phyloP scores from a whole-genome alignment of 768 basidiomycete genomes.

The Termitomyces sp. region DNA sequence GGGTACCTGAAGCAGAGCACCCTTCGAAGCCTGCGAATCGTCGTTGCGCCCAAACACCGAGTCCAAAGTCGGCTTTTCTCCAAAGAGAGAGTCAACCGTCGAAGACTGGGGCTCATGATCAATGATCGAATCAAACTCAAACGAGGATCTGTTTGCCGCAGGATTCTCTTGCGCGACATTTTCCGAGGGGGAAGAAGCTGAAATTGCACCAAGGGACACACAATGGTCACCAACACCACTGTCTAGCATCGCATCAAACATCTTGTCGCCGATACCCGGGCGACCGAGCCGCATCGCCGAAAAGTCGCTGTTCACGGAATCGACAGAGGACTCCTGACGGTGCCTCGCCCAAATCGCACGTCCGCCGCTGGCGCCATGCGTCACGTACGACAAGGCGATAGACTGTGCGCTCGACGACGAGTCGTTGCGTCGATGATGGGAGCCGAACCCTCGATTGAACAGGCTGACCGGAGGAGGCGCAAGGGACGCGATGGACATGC shows the following conservation, averaged over 20 bases:
- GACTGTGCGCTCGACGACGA: constrained; percentile 58
- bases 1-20: constrained; percentile 35
- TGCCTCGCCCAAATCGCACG: constrained; percentile 59
- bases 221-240: constrained; percentile 34
- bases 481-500: constrained; percentile 45
- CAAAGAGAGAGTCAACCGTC: constrained; percentile 31
- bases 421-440: constrained; percentile 50
- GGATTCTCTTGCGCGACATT: constrained; percentile 24
- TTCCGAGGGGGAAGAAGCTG: constrained; percentile 62
- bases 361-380: constrained; percentile 47
- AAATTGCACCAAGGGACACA: constrained; percentile 55
- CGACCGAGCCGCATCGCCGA: constrained; percentile 54
- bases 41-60: constrained; percentile 52
- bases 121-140: constrained; percentile 67
- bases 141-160: constrained; percentile 35
- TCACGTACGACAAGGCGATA: constrained; percentile 48
- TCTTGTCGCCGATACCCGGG: constrained; percentile 82
- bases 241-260: constrained; percentile 54
- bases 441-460: constrained; percentile 60
- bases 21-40: constrained; percentile 25
- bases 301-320: constrained; percentile 64
- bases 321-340: constrained; percentile 50
- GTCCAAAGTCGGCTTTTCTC: constrained; percentile 46
- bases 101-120: constrained; percentile 42
- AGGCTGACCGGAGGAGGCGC: constrained; percentile 62